Base-by-base conservation (phyloP, 371 early-diverging fungal genomes). In the Saksenaea vasiformis region DNA sequence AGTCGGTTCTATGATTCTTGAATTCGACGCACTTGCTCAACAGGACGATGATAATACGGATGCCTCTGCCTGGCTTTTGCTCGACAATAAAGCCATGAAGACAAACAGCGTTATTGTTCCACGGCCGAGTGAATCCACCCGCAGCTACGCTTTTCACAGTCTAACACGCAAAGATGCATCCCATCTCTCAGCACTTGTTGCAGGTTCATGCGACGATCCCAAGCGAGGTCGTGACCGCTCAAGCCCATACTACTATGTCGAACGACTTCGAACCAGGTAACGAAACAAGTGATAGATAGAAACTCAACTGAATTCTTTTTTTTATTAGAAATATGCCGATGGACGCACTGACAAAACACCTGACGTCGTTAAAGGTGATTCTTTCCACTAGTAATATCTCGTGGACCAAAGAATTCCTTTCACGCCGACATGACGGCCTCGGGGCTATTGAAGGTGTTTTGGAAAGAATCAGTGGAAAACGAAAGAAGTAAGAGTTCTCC, bases 401-500 rank as follows among this genome's bases (percentile, higher is more conserved):
- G 3, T 89, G 88, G 87, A 82, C 86, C 5, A 76, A 82, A 15
- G 79, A 81, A 54, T 89, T 89, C 60, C 62, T 89, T 9, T 82
- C 87, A 14, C 68, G 73, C 14, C 61, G 74, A 2, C 77, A 81
- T 47, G 76, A 76, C 53, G 82, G 84, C 5, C 56, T 80, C 7
- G 63, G 76, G 17, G 87, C 87, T 4, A 55, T 89, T 36, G 90
- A 87, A 56, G 75, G 37, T 35, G 80, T 87, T 0, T 58, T 88
- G 14, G 86, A 85, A 10, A 80, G 80, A 53, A 58, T 83, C 13
- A 67, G 74, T 5, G 60, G 69, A 41, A 81, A 78, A 39, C 82
- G 80, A 63, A 74, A 76, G 59, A 80, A 73, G 83, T 80, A 71
- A 65, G 57, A n/a, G n/a, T n/a, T 43, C 3, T 5, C 0, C 19